A percentile compares a stretch with the other conserved stretches of the same genome.
Evolutionary conservation across 768 basidiomycete species (phyloP).

Genomic region (Russula sp.): DNA sequence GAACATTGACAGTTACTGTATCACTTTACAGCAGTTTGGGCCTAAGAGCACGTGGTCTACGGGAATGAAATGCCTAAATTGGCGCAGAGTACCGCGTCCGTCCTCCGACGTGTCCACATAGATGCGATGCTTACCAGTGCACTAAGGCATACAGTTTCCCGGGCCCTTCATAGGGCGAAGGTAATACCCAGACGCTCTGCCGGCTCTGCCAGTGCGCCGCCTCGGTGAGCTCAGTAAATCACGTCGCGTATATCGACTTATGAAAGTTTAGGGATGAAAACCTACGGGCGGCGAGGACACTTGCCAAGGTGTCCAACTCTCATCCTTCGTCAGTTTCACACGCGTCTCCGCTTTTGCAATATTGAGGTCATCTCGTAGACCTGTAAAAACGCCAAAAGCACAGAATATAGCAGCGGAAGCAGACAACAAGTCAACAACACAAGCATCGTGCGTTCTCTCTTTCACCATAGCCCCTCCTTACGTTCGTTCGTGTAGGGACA

Average conservation of each 20-base stretch:
- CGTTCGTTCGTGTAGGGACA: neutral
- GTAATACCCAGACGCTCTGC: neutral
- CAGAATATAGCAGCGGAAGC: neutral
- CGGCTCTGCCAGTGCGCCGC: neutral
- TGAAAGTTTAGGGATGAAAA: neutral
- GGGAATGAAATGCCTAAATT: too few species aligned
- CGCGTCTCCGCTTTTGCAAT: neutral
- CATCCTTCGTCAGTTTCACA: neutral
- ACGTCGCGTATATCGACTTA: constrained; percentile 2
- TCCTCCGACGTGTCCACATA: neutral
- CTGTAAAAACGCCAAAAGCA: neutral
- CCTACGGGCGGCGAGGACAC: neutral
- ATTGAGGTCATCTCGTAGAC: neutral
- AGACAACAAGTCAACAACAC: neutral
- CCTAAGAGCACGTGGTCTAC: too few species aligned
- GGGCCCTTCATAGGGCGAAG: neutral
- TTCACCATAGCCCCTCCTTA: neutral
- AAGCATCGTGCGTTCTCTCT: neutral
- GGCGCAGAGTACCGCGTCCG: neutral
- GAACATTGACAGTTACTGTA: too few species aligned
- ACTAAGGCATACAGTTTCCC: constrained; percentile 2
- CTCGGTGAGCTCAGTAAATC: constrained; percentile 2
- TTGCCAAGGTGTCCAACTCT: too few species aligned
- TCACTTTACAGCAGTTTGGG: too few species aligned
- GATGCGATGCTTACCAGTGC: constrained; percentile 5